Base-by-base conservation (phyloP, 768 basidiomycete species). In the Kwoniella sp. region DNA sequence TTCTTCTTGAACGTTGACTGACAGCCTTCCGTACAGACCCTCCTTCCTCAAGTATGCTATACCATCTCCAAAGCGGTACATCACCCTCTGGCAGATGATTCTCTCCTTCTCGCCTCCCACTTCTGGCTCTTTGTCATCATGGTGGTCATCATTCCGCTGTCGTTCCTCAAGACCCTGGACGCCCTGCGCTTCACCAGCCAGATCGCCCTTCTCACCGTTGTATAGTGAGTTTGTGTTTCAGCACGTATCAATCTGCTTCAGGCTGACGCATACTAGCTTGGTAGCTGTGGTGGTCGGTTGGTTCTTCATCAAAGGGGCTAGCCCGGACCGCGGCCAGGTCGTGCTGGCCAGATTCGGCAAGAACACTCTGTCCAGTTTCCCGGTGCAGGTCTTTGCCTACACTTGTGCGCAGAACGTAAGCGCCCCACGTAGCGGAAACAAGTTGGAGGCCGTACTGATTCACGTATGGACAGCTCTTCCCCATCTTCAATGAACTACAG, bases 401-500 rank as follows among this genome's bases (percentile, higher is more conserved):
- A 72, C 71, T 29, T 67, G 60, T 37, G 26, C 56, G 20, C 52
- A 54, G 12, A 54, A 54, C 27, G 52, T 54, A 20, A 28, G 52
- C 47, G 6, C 19, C 19, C 15, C 20, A 37, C 23, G 14, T 25
- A 15, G 32, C 38, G 32, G 44, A 45, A 25, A 38, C 15, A 26
- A 29, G 26, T 33, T 2, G 29, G n/a, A n/a, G n/a, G n/a, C n/a
- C n/a, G n/a, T n/a, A n/a, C 27, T 45, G n/a, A n/a, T n/a, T n/a
- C n/a, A n/a, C n/a, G n/a, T n/a, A n/a, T n/a, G n/a, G n/a, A n/a
- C 47, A 98, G 88, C 76, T 98, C 15, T 95, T 96, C 75, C 88
- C 90, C 1, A 83, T 95, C 46, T 93, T 85, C 77, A 96, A 96
- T 70, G 93, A 98, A 74, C 79, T 98, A 28, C 80, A 80, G 62